Conservation (phyloP, 2,329 filamentous ascomycete species). For the Elsinoe perseae region DNA sequence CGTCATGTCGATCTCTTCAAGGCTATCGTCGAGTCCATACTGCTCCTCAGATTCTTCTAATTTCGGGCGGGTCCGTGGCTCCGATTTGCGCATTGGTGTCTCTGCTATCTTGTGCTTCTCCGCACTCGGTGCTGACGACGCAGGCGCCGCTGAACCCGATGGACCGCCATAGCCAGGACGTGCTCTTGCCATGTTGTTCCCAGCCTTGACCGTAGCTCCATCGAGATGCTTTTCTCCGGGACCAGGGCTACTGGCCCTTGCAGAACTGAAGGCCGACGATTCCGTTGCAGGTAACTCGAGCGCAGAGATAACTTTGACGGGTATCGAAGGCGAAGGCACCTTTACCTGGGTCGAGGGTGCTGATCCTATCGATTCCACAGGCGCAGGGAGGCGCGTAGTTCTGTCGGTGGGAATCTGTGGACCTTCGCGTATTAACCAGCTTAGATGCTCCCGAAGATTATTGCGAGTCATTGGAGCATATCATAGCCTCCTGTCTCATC, state of each 20-base stretch:
- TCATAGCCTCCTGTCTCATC: slow-evolving; percentile 19
- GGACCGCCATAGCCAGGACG: background rate
- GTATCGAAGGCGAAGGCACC: background rate
- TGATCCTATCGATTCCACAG: background rate
- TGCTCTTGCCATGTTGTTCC: slow-evolving; percentile 35
- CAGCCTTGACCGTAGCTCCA: background rate
- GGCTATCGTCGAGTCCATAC: slow-evolving; percentile 16
- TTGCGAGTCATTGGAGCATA: slow-evolving; percentile 39
- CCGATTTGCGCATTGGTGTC: background rate
- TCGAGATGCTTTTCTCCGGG: background rate
- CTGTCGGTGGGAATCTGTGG: slow-evolving; percentile 36
- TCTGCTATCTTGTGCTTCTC: background rate
- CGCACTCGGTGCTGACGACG: background rate
- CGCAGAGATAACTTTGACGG: background rate
- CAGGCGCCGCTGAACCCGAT: background rate
- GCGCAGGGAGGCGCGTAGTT: slow-evolving; percentile 11
- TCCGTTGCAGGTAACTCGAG: no score
- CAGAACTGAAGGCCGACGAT: background rate
- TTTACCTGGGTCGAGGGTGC: background rate
- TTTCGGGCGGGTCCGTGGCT: background rate
- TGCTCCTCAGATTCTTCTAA: background rate
- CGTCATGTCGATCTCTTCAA: slow-evolving; percentile 31
- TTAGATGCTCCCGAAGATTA: slow-evolving; percentile 42
- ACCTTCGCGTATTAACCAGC: slow-evolving; percentile 41
- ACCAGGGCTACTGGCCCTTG: background rate